Percentiles rank a stretch among this genome's conserved stretches.
phyloP scores from a whole-genome alignment of 306 rosid species.

The Argentina anserina region DNA sequence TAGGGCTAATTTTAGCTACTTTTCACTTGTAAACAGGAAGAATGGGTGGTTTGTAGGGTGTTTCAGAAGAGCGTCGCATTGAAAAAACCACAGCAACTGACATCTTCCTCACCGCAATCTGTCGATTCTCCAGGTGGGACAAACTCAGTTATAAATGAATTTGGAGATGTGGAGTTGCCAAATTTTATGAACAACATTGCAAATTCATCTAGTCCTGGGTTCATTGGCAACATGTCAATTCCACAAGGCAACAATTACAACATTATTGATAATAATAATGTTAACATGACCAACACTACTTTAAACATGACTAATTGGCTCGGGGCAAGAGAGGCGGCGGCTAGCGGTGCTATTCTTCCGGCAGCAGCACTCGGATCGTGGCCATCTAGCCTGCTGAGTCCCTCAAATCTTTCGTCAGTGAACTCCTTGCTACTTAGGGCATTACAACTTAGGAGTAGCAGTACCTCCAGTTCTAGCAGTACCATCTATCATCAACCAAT shows the following conservation, averaged over 20 bases:
- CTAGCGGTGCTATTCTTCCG: conserved; percentile 26
- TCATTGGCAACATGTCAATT: conserved; percentile 25
- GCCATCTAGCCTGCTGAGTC: conserved; percentile 48
- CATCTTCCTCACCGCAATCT: conserved; percentile 43
- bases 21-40: conserved; percentile 44
- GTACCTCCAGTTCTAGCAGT: not conserved
- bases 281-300: conserved; percentile 43
- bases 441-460: conserved; percentile 56
- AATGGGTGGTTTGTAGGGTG: conserved; percentile 95
- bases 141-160: conserved; percentile 58
- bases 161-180: conserved; percentile 63
- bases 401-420: conserved; percentile 45
- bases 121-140: conserved; percentile 67
- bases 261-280: conserved; percentile 15
- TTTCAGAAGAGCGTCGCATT: conserved; percentile 59
- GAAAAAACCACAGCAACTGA: conserved; percentile 53
- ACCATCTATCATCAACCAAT: conserved; percentile 36
- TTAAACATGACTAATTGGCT: conserved; percentile 53
- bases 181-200: conserved; percentile 36
- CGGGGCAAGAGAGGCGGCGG: conserved; percentile 24
- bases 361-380: conserved; percentile 38
- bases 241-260: conserved; percentile 28
- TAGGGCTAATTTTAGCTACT: not conserved
- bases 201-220: conserved; percentile 35
- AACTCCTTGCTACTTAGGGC: conserved; percentile 89